These are phyloP conservation scores for Diplodia intermedia DNA, from an alignment of 2,329 filamentous ascomycete genomes.

Conservation along the genomic window DNA sequence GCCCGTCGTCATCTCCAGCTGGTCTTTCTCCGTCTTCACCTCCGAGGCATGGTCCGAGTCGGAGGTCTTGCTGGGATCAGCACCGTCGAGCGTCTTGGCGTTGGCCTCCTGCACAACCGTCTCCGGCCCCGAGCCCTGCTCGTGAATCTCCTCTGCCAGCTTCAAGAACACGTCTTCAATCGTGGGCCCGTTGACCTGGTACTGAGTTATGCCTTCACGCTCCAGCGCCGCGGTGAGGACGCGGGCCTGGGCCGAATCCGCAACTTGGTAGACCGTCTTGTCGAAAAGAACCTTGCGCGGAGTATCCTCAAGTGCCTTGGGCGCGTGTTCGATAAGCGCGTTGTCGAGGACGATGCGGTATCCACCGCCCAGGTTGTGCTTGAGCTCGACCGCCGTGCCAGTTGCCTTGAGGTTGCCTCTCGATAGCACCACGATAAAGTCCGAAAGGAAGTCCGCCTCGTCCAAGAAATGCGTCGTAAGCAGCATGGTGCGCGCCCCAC, in stretches of 20 bases:
- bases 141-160: constrained; percentile 75
- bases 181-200: constrained; percentile 85
- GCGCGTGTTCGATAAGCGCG: not conserved
- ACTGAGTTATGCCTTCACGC: constrained; percentile 70
- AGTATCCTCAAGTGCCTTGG: constrained; percentile 27
- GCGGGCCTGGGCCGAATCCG: constrained; percentile 73
- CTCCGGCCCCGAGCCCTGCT: constrained; percentile 35
- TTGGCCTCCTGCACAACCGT: constrained; percentile 37
- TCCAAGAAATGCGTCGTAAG: constrained; percentile 94
- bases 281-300: constrained; percentile 65
- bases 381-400: constrained; percentile 85
- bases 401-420: constrained; percentile 82
- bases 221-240: constrained; percentile 75
- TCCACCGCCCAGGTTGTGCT: constrained; percentile 80
- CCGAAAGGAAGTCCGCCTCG: constrained; percentile 87
- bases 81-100: constrained; percentile 22
- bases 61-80: constrained; percentile 36
- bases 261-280: constrained; percentile 74
- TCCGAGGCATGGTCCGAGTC: constrained; percentile 44
- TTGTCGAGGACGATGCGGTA: constrained; percentile 69
- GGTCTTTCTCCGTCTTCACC: constrained; percentile 39
- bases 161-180: constrained; percentile 93
- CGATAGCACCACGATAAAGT: constrained; percentile 86
- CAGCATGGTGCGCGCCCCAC: constrained; percentile 81
- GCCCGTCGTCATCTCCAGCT: constrained; percentile 67